These are phyloP conservation scores for Penicillium fimorum DNA, from an alignment of 495 filamentous ascomycete species.

Conservation along the genomic window DNA sequence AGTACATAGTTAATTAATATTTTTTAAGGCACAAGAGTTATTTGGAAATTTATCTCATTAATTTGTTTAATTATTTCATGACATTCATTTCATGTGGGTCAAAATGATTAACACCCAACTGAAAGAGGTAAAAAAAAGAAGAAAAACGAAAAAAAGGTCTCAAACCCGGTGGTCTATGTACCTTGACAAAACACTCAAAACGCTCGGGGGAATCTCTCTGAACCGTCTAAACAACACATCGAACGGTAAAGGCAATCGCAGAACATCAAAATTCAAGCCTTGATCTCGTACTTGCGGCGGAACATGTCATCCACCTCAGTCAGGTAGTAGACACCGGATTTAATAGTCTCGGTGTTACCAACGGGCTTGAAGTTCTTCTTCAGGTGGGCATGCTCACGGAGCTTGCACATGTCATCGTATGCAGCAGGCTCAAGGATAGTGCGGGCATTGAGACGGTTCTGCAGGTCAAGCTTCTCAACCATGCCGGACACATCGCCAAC, in stretches of 20 bases:
- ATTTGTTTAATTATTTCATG: conserved; percentile 21
- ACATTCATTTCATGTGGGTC: conserved; percentile 24
- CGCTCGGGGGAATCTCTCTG: conserved; percentile 43
- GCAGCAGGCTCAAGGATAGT: conserved; percentile 74
- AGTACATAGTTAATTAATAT: background rate
- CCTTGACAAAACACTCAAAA: conserved; percentile 23
- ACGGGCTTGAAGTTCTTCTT: conserved; percentile 83
- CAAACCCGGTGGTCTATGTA: conserved; percentile 30
- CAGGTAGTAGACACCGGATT: conserved; percentile 83
- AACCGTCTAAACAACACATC: conserved; percentile 40
- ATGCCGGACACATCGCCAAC: conserved; percentile 74
- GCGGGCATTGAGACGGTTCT: conserved; percentile 68
- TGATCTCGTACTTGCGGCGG: conserved; percentile 81
- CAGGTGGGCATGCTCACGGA: conserved; percentile 91
- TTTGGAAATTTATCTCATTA: conserved; percentile 6
- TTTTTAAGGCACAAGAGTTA: background rate
- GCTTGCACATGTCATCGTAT: conserved; percentile 92
- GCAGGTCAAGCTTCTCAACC: conserved; percentile 74
- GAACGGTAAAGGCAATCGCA: conserved; percentile 32
- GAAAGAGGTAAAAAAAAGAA: conserved; percentile 7
- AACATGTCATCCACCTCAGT: conserved; percentile 92
- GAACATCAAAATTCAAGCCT: conserved; percentile 59
- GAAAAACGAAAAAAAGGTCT: conserved; percentile 21
- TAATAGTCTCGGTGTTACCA: conserved; percentile 75
- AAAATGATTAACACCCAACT: conserved; percentile 14